Evolutionary conservation across 805 yeast species (phyloP), one percentile per base, ranked within the genome.

Genomic region (Saccharomyces mikatae): DNA sequence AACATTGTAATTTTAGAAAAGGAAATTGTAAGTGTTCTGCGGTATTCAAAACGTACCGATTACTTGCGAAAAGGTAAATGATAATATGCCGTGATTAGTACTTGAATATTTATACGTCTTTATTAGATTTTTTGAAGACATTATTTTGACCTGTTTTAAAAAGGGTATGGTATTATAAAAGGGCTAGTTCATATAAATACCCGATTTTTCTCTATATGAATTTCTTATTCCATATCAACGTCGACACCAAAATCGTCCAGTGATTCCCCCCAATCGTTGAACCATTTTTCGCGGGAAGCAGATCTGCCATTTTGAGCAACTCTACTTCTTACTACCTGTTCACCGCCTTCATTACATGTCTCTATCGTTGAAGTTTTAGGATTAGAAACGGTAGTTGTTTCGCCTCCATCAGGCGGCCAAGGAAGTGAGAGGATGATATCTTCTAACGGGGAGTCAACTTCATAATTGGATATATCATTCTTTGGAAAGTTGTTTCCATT

Each of bases 361-460:
- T 65, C 67, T 6, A 65, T 53, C 2, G 44, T 30, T 11, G 55
- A 47, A 11, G 46, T 50, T n/a, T 44, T 36, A 8, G 50, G 27
- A 10, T 32, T 26, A 8, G 27, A 31, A 51, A 49, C 41, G 69
- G 76, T 51, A 22, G 49, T 46, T 3, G 54, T 62, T 29, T 61
- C 61, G 0, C 83, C 83, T 5, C 89, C 90, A 71, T 89, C 96
- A 1, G 96, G 96, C 1, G 99, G 99, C 96, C 97, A 92, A 1
- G 96, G 94, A 44, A 86, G 71, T 1, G 81, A 79, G 52, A 85
- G 70, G 56, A 86, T 79, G 61, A 84, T 87, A 53, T 79, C 80
- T 26, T 75, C 80, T 3, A 58, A 41, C 14, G 54, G 41, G 1
- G 63, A 50, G 28, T 53, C 50, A 1, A 52, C 46, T 22, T 72